phyloP scores from a whole-genome alignment of 306 rosid species.

The Nissolia schottii region DNA sequence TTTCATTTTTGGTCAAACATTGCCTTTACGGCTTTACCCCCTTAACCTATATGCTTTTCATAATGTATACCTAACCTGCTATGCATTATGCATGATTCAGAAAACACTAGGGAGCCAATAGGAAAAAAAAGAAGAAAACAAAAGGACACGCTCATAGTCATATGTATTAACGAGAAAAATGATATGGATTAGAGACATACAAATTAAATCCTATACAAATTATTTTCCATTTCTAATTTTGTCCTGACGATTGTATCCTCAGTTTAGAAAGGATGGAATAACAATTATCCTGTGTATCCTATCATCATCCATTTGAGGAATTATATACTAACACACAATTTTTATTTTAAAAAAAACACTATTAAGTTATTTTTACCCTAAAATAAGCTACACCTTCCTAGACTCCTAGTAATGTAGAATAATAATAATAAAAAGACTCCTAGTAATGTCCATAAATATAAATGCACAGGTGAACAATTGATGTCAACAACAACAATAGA shows the following conservation, averaged over 20 bases:
- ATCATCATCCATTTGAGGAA: not conserved
- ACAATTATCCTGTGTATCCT: not conserved
- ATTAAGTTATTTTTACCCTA: no score
- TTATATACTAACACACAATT: not conserved
- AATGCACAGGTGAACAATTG: not conserved
- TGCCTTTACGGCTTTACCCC: not conserved
- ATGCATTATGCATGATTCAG: not conserved
- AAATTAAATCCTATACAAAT: not conserved
- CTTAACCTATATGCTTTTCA: not conserved
- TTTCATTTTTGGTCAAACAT: conserved; percentile 17
- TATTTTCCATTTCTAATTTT: not conserved
- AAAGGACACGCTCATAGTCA: no score
- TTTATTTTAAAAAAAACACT: no score
- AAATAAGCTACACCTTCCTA: no score
- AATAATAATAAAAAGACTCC: no score
- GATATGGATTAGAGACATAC: not conserved
- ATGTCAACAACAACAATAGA: not conserved
- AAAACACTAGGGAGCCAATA: not conserved
- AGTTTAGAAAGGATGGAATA: not conserved
- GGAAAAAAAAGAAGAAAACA: not conserved
- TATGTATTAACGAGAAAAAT: not conserved
- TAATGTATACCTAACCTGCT: conserved; percentile 21
- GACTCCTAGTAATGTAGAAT: not conserved
- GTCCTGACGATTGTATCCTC: not conserved
- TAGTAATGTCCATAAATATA: not conserved